phyloP scores from a whole-genome alignment of 164 flowering plant genomes.

The Litsea cubeba region DNA sequence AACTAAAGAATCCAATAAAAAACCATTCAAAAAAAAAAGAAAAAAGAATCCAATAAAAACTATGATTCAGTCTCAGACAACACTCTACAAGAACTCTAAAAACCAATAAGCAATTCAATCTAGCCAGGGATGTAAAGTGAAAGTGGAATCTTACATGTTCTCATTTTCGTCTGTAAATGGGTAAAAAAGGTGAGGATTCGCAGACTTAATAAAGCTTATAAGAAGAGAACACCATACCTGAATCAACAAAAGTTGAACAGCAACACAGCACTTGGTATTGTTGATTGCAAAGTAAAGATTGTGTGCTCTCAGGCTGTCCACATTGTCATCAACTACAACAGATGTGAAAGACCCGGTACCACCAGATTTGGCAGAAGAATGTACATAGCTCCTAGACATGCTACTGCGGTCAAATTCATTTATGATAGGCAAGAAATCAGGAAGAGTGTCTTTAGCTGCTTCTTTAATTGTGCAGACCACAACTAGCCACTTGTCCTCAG shows the following conservation, averaged over 20 bases:
- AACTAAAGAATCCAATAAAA: background rate
- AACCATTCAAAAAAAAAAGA: too few species aligned
- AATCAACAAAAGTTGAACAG: constrained; percentile 84
- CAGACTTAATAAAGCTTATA: too few species aligned
- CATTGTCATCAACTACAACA: constrained; percentile 39
- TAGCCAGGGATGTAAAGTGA: background rate
- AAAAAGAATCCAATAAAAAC: background rate
- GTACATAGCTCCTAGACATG: constrained; percentile 24
- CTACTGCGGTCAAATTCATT: constrained; percentile 30
- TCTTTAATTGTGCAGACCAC: constrained; percentile 77
- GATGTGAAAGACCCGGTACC: constrained; percentile 37
- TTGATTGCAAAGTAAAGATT: constrained; percentile 54
- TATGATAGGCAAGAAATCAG: constrained; percentile 61
- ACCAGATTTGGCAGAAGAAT: constrained; percentile 23
- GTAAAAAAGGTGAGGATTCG: background rate
- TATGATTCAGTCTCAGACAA: too few species aligned
- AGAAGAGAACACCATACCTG: constrained; percentile 47
- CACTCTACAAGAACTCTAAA: too few species aligned
- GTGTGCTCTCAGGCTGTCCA: constrained; percentile 40
- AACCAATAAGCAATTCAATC: background rate
- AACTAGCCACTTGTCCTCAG: constrained; percentile 94
- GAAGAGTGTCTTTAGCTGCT: constrained; percentile 81
- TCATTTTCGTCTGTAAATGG: background rate
- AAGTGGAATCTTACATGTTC: background rate
- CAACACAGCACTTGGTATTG: constrained; percentile 89